A percentile compares a stretch with the other conserved stretches of the same genome.
Conservation (phyloP, 805 yeast species). For the Limtongozyma cylindracea region DNA sequence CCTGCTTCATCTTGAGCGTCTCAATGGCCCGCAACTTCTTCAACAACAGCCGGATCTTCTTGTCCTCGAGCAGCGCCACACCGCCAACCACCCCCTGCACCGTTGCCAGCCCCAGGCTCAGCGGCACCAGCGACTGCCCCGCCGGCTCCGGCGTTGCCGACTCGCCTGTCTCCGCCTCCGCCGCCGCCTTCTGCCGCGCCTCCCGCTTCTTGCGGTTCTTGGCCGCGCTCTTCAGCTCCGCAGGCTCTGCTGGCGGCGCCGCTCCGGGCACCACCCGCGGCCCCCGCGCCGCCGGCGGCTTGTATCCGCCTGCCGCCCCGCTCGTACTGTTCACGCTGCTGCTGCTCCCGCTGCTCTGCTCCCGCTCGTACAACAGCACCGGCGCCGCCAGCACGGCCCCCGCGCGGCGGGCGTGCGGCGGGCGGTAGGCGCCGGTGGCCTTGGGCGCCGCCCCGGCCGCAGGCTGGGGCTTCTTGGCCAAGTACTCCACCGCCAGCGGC, state of each 20-base stretch:
- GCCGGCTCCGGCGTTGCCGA: constrained; percentile 1
- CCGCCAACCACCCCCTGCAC: constrained; percentile 25
- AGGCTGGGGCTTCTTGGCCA: constrained; percentile 9
- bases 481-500: constrained; percentile 34
- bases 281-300: too few species aligned
- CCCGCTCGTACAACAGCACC: constrained; percentile 29
- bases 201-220: constrained; percentile 29
- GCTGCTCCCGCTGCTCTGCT: background rate
- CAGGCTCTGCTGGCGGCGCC: constrained; percentile 13
- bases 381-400: constrained; percentile 7
- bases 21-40: constrained; percentile 94
- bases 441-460: constrained; percentile 16
- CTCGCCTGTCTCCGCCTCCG: constrained; percentile 2
- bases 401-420: constrained; percentile 69
- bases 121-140: constrained; percentile 2
- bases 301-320: too few species aligned
- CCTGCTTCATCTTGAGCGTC: constrained; percentile 64
- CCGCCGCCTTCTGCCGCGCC: constrained; percentile 1
- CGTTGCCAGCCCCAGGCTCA: constrained; percentile 9
- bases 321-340: constrained; percentile 10
- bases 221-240: constrained; percentile 38
- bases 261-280: constrained; percentile 36
- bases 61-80: constrained; percentile 58
- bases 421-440: constrained; percentile 81
- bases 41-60: constrained; percentile 70